Base-by-base conservation (phyloP, 2,329 filamentous ascomycete genomes). In the Pyricularia grisea region DNA sequence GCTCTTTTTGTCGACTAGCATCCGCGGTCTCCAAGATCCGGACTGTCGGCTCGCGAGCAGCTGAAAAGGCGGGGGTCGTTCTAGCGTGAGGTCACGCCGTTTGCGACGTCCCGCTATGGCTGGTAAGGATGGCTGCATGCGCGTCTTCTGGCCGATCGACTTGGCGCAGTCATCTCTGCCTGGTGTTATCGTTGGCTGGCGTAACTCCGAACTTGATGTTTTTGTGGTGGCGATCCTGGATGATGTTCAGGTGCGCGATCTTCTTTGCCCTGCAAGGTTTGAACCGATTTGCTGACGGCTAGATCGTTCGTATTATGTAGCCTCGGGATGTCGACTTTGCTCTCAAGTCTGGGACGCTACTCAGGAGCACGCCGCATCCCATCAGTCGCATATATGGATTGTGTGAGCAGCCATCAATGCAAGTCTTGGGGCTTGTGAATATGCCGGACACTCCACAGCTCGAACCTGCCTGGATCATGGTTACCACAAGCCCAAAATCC, bases 61-160 rank as follows among this genome's bases (percentile, higher is more conserved):
- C 83, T 99, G 74, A 90, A 93, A 80, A 90, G 95, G 75, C 88
- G 95, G 79, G 95, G 95, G 74, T 99, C 95, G 70, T 98, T 99
- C 80, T 98, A 87, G 85, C 72, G 73, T 73, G 74, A 73, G 76
- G 69, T 69, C 68, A 66, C 68, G 68, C 68, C 74, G 73, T 75
- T 71, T 71, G 74, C 74, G 74, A 73, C 74, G 74, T 72, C 72
- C 71, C 74, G 86, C 84, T 84, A 90, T 90, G 87, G 83, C 87
- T 83, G 87, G 87, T 81, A 84, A 88, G 84, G 87, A 95, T 92
- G 94, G 92, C 76, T 85, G 98, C 83, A 93, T 98, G 90, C 93
- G 95, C 84, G 90, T 99, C 82, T 98, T 99, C 83, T 99, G 95
- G 95, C 96, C 95, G 75, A 91, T 91, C 76, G 94, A 97, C 81